A percentile compares a stretch with the other conserved stretches of the same genome.
These are phyloP conservation scores for Pythium rishiriense DNA, from an alignment of 352 stramenopile genomes.

Conservation along the genomic window DNA sequence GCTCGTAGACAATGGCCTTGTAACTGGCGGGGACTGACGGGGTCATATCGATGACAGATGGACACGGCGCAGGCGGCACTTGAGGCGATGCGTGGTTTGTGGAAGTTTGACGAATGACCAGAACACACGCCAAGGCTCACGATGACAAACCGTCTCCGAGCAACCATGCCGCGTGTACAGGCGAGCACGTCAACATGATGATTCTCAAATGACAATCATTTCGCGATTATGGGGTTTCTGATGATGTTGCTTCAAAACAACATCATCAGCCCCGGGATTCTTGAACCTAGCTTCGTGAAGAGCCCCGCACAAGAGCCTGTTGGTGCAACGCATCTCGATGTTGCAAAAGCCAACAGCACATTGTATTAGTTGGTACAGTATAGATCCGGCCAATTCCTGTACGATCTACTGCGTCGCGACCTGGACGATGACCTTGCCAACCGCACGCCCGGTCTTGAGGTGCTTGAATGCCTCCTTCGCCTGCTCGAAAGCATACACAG, in stretches of 20 bases:
- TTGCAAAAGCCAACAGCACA: background rate
- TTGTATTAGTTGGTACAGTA: background rate
- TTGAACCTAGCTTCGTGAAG: too few species aligned
- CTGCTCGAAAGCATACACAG: slow-evolving; percentile 34
- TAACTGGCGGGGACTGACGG: slow-evolving; percentile 3
- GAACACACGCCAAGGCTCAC: too few species aligned
- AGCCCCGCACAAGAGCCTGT: too few species aligned
- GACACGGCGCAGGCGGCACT: too few species aligned
- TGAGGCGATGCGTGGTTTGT: too few species aligned
- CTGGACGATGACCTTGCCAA: slow-evolving; percentile 27
- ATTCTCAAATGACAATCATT: background rate
- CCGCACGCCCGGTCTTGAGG: slow-evolving; percentile 38
- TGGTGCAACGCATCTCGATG: background rate
- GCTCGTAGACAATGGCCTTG: slow-evolving; percentile 35
- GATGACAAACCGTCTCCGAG: too few species aligned
- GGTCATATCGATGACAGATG: too few species aligned
- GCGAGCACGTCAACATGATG: too few species aligned
- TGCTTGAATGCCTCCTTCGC: slow-evolving; percentile 33
- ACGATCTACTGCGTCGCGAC: background rate
- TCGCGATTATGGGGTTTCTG: too few species aligned
- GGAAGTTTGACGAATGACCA: too few species aligned
- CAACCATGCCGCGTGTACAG: too few species aligned
- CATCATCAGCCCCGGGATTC: too few species aligned
- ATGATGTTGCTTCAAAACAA: background rate
- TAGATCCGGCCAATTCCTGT: background rate